Percentiles rank a stretch among this genome's conserved stretches.
phyloP scores from a whole-genome alignment of 129 eudicot genomes.

The Cynara cardunculus region DNA sequence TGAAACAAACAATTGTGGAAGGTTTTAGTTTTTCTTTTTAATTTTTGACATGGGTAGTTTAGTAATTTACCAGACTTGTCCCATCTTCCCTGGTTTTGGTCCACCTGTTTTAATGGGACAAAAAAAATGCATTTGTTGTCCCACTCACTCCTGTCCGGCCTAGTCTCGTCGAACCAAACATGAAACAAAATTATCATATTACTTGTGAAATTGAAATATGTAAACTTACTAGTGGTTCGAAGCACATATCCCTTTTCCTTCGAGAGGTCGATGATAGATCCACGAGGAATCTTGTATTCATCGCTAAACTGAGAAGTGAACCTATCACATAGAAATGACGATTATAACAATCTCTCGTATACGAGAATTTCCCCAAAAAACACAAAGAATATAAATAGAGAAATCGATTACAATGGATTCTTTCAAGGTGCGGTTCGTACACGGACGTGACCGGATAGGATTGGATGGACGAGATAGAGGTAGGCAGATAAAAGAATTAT shows the following conservation, averaged over 20 bases:
- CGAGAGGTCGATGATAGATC: conserved; percentile 77
- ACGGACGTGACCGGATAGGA: no score
- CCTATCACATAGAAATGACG: conserved; percentile 33
- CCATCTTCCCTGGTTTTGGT: neutral
- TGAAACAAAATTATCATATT: neutral
- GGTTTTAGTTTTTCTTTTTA: no score
- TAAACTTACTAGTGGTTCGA: conserved; percentile 71
- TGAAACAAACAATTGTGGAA: no score
- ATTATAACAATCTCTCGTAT: neutral
- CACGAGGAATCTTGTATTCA: conserved; percentile 78
- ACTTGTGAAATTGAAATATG: neutral
- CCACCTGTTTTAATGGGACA: neutral
- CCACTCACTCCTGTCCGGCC: neutral
- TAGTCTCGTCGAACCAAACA: neutral
- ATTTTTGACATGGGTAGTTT: no score
- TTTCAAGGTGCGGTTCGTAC: no score
- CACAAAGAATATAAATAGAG: neutral
- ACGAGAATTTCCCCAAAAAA: neutral
- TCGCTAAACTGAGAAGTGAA: conserved; percentile 88
- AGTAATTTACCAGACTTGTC: no score
- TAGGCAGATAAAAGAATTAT: no score
- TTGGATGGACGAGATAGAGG: no score
- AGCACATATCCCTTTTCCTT: conserved; percentile 72
- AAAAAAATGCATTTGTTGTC: neutral
- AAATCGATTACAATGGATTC: neutral